phyloP scores from a whole-genome alignment of 257 asterid species.

The Solanum arcanum region DNA sequence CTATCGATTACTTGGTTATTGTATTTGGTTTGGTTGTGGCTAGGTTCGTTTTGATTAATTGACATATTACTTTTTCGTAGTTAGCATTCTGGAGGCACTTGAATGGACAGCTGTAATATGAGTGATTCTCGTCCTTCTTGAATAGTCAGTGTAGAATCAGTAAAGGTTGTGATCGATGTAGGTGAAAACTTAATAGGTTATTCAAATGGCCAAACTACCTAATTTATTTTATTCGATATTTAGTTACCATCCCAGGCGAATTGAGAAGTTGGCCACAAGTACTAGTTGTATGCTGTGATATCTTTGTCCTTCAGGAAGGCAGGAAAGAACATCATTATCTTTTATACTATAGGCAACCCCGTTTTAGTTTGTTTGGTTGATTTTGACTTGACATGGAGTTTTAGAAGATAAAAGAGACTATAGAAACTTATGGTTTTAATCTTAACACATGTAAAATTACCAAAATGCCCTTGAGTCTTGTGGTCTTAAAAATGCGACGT shows the following conservation, averaged over 20 bases:
- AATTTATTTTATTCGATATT: neutral
- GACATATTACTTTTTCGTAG: neutral
- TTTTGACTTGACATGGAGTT: neutral
- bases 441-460: neutral
- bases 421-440: neutral
- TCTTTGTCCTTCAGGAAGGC: neutral
- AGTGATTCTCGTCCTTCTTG: neutral
- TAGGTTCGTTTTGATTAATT: neutral
- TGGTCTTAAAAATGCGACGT: neutral
- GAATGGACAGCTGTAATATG: neutral
- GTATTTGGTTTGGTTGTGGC: neutral
- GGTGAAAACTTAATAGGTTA: neutral
- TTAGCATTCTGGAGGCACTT: neutral
- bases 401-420: neutral
- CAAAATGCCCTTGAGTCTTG: neutral
- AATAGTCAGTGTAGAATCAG: neutral
- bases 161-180: neutral
- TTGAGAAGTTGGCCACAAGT: neutral
- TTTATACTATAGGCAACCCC: neutral
- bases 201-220: neutral
- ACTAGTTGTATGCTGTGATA: neutral
- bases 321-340: neutral
- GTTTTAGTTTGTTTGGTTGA: neutral
- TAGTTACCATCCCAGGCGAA: neutral
- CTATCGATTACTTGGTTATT: neutral